Evolutionary conservation across 768 basidiomycete species (phyloP), one percentile per base, ranked within the genome.

Genomic region (Phanerodontia chrysosporium): DNA sequence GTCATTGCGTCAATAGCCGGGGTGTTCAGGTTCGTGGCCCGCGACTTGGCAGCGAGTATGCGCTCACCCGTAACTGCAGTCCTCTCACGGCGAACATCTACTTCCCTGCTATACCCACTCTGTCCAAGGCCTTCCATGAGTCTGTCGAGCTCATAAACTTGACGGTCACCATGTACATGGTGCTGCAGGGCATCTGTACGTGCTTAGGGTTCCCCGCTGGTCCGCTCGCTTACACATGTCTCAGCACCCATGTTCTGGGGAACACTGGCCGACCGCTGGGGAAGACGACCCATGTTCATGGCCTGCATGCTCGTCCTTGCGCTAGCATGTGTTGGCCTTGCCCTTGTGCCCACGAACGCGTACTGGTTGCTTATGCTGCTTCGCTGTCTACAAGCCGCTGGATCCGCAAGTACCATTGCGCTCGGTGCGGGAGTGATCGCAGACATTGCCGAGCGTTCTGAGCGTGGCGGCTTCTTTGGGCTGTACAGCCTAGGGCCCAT

Each of bases 331-430:
- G 74, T 92, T 18, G 83, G 81, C 1, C 69, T 85, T 21, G 84
- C 83, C 3, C 67, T 82, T 21, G 75, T 78, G 28, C 83, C 84
- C 2, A 80, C 81, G 0, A 70, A 73, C 3, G 87, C 79, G 3
- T 94, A 89, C 68, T 93, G 89, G 90, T 73, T 91, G 5, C 74
- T 94, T 12, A 79, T 94, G 75, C 64, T 94, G 16, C 78, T 95
- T n/a, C 82, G 92, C 24, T 90, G 87, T 60, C 36, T 93, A 2
- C 92, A 94, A 75, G 85, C 89, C 1, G 79, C 85, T 2, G 91
- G 92, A 1, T 90, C 86, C 2, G 88, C 90, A 0, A 89, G 89
- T 58, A 90, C 88, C 0, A 42, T 21, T 22, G 36, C 53, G 27
- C 39, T 62, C 84, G 86, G 86, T 54, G 84, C 87, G 32, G 92